phyloP scores from a whole-genome alignment of 768 basidiomycete genomes.

The Boletus tylopilopsis region DNA sequence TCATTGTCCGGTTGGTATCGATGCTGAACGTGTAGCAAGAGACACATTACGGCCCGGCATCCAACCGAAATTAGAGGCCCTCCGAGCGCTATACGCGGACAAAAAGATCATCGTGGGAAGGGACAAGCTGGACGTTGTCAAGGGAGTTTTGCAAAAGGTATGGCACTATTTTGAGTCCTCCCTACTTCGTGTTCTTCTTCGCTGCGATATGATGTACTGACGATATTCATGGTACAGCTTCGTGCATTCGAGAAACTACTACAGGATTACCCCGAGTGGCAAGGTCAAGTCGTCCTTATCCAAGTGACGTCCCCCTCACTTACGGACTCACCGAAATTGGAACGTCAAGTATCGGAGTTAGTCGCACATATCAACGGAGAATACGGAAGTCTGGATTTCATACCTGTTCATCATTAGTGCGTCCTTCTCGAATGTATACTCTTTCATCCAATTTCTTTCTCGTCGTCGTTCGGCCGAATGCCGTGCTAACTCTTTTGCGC shows the following conservation, averaged over 20 bases:
- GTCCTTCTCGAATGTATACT: slow-evolving; percentile 30
- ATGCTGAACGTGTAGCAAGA: slow-evolving; percentile 81
- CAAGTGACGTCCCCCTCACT: slow-evolving; percentile 88
- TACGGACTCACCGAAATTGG: slow-evolving; percentile 89
- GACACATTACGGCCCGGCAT: slow-evolving; percentile 85
- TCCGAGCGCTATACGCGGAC: slow-evolving; percentile 81
- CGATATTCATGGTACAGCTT: slow-evolving; percentile 45
- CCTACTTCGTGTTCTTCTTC: too few relatives aligned
- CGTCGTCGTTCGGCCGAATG: background rate
- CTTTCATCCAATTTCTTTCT: background rate
- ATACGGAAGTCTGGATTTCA: slow-evolving; percentile 91
- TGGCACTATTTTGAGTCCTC: background rate
- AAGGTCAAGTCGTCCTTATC: slow-evolving; percentile 82
- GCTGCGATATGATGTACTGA: background rate
- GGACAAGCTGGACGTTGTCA: slow-evolving; percentile 98
- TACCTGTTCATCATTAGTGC: slow-evolving; percentile 97
- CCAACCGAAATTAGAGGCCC: slow-evolving; percentile 83
- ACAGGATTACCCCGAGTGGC: slow-evolving; percentile 92
- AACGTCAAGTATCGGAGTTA: slow-evolving; percentile 88
- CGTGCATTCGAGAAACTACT: slow-evolving; percentile 95
- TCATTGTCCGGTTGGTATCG: slow-evolving; percentile 95
- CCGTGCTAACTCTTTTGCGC: background rate
- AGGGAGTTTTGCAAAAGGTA: slow-evolving; percentile 95
- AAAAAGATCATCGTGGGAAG: slow-evolving; percentile 99
- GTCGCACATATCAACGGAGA: slow-evolving; percentile 95